Evolutionary conservation across 2,329 filamentous ascomycete genomes (phyloP).

Genomic region (Rhinocladiella similis): DNA sequence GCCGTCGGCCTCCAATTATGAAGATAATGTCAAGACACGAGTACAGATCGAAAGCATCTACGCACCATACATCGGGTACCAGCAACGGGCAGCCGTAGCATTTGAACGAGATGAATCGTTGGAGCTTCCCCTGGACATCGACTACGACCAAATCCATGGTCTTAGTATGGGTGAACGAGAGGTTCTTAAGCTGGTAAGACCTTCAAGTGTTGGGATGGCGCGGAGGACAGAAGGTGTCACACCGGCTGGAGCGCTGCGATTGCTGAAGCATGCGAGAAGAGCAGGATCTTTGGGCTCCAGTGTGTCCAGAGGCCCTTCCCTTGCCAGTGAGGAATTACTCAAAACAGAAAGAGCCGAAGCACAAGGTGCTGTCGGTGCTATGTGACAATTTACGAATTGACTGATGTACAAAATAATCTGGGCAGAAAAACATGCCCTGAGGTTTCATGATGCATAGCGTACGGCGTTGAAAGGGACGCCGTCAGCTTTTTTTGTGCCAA

Average conservation of each 20-base stretch:
- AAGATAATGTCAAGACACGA: conserved; percentile 62
- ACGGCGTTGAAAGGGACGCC: not conserved
- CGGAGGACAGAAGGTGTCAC: conserved; percentile 76
- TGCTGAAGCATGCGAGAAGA: conserved; percentile 45
- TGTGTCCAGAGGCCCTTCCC: not conserved
- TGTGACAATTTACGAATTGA: not conserved
- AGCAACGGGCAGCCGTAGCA: conserved; percentile 64
- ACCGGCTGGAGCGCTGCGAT: conserved; percentile 44
- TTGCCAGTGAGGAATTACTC: conserved; percentile 6
- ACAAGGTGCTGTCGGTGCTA: not conserved
- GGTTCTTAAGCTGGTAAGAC: conserved; percentile 67
- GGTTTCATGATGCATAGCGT: not conserved
- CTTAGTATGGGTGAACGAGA: conserved; percentile 78
- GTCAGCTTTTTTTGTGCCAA: too few species aligned
- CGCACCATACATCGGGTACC: conserved; percentile 78
- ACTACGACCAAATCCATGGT: conserved; percentile 73
- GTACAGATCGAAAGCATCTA: conserved; percentile 83
- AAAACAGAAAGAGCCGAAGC: conserved; percentile 2
- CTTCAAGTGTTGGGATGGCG: conserved; percentile 87
- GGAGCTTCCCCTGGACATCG: conserved; percentile 68
- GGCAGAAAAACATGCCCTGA: not conserved
- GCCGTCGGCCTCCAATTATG: conserved; percentile 45
- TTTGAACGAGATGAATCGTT: conserved; percentile 78
- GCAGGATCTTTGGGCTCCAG: not conserved
- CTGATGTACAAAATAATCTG: not conserved